These are phyloP conservation scores for Globisporangium uncinulatum DNA, from an alignment of 352 stramenopile genomes.

Conservation along the genomic window DNA sequence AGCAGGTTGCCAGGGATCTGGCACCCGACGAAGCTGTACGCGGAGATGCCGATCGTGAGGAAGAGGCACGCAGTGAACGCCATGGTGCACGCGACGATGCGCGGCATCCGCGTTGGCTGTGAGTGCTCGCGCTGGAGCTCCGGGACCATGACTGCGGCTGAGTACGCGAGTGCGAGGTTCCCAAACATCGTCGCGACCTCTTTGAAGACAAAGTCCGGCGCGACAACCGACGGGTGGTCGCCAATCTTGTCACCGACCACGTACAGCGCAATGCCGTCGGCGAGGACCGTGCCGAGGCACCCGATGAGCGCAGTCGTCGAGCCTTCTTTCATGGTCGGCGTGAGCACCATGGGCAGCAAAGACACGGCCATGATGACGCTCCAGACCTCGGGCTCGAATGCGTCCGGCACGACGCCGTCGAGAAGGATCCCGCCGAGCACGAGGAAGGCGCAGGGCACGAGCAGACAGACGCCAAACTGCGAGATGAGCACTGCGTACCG, in stretches of 20 bases:
- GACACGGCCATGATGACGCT: conserved; percentile 37
- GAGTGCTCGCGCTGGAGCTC: conserved; percentile 41
- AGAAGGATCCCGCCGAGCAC: conserved; percentile 44
- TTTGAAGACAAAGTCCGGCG: conserved; percentile 30
- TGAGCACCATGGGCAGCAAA: conserved; percentile 29
- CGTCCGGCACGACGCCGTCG: conserved; percentile 41
- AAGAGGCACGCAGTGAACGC: conserved; percentile 36
- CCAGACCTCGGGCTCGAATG: conserved; percentile 39
- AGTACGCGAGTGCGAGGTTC: conserved; percentile 52
- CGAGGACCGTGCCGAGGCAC: conserved; percentile 36
- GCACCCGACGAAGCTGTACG: conserved; percentile 30
- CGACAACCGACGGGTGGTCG: conserved; percentile 23
- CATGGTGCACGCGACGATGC: conserved; percentile 37
- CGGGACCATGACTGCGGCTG: conserved; percentile 40
- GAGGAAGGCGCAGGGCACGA: conserved; percentile 44
- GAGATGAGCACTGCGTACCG: conserved; percentile 34
- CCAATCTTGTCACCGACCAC: conserved; percentile 29
- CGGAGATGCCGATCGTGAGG: conserved; percentile 24
- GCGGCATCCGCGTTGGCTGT: conserved; percentile 38
- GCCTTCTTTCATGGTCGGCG: conserved; percentile 42
- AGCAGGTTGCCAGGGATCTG: conserved; percentile 50
- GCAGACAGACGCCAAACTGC: conserved; percentile 37
- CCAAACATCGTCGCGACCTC: conserved; percentile 39
- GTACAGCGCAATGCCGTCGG: conserved; percentile 29
- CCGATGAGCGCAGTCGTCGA: conserved; percentile 28